A percentile compares a stretch with the other conserved stretches of the same genome.
These are phyloP conservation scores for Acanthamoeba lenticulata DNA, from an alignment of 208 protist genomes.

Conservation along the genomic window DNA sequence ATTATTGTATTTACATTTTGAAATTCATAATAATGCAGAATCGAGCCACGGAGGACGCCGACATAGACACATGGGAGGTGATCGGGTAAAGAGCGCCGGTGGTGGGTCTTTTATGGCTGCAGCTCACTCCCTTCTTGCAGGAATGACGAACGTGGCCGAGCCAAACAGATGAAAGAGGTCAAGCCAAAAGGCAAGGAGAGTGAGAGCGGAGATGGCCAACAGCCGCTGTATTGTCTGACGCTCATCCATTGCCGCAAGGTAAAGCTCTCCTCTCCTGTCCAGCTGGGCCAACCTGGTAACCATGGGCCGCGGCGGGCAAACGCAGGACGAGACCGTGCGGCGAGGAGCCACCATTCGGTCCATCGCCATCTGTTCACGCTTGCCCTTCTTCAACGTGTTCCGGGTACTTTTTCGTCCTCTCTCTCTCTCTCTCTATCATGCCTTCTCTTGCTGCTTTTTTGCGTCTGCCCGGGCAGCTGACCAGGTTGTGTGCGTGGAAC, in stretches of 20 bases:
- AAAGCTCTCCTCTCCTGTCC: too few species aligned
- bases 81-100: not conserved
- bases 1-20: too few species aligned
- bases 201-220: not conserved
- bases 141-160: not conserved
- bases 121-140: not conserved
- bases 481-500: not conserved
- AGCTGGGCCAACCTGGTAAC: too few species aligned
- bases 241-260: slow-evolving; percentile 63
- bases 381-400: slow-evolving; percentile 66
- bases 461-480: not conserved
- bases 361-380: slow-evolving; percentile 28
- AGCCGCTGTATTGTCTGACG: slow-evolving; percentile 42
- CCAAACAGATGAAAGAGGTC: slow-evolving; percentile 2
- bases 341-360: slow-evolving; percentile 60
- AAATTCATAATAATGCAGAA: too few species aligned
- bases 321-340: slow-evolving; percentile 53
- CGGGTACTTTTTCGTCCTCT: not conserved
- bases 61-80: slow-evolving; percentile 42
- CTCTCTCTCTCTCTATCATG: not conserved
- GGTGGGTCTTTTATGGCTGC: not conserved
- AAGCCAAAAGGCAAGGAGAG: not conserved
- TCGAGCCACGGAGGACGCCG: not conserved
- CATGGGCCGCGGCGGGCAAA: too few species aligned
- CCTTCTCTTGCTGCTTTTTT: not conserved